Conservation (phyloP, 371 early-diverging fungal genomes). For the Mortierella sp. region DNA sequence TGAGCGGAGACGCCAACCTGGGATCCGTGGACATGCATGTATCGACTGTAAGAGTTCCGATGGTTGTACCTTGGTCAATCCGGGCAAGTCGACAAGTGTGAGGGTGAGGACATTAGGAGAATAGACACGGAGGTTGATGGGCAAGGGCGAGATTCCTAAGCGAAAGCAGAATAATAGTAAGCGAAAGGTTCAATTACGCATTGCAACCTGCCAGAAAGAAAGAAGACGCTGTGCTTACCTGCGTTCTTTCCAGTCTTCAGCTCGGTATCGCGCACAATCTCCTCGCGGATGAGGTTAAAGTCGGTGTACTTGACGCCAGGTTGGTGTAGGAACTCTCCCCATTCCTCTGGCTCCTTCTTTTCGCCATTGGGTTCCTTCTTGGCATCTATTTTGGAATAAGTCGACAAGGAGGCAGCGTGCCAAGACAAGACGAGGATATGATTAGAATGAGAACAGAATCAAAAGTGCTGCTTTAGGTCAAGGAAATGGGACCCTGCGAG, state of each 20-base stretch:
- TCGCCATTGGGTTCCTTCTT: constrained; percentile 37
- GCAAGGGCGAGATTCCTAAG: constrained; percentile 88
- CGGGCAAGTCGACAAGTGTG: constrained; percentile 99
- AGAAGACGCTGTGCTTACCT: constrained; percentile 58
- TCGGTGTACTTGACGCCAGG: constrained; percentile 93
- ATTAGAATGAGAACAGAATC: neutral
- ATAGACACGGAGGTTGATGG: constrained; percentile 96
- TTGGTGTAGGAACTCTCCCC: constrained; percentile 97
- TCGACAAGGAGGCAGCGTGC: neutral
- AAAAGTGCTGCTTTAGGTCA: neutral
- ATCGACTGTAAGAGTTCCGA: too few species aligned
- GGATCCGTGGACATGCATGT: neutral
- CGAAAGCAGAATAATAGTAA: neutral
- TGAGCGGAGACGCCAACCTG: neutral
- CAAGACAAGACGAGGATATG: neutral
- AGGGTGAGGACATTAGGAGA: constrained; percentile 97
- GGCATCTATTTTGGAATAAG: constrained; percentile 12
- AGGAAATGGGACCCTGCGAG: neutral
- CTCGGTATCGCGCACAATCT: constrained; percentile 95
- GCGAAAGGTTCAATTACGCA: neutral
- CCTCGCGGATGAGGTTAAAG: constrained; percentile 95
- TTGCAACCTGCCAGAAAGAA: neutral
- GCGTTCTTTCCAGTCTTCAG: constrained; percentile 92
- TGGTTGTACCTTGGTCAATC: constrained; percentile 85
- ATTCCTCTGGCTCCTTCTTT: constrained; percentile 84